Base-by-base conservation (phyloP, 768 basidiomycete genomes). In the Boletus barrowsii region DNA sequence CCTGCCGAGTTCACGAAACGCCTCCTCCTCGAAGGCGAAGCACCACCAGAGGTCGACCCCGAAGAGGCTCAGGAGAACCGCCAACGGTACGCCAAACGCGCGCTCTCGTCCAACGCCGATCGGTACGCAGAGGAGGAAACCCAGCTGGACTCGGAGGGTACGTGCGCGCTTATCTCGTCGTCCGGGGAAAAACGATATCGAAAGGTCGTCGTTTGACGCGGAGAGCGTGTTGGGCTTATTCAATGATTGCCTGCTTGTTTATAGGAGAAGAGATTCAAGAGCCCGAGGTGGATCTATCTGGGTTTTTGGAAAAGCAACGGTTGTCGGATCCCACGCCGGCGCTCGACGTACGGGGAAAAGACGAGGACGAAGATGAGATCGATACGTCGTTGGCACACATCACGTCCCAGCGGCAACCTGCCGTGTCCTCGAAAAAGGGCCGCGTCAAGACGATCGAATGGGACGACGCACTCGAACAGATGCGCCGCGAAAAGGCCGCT, bases 111-210 rank as follows among this genome's bases (percentile, higher is more conserved):
- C 5, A 92, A 93, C 64, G 83, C 76, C 0, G 88, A 90, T 75
- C 76, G 89, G 48, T 92, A 92, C 63, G 76, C 64, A 15, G 89
- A 91, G 69, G 79, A 80, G 18, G 86, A 83, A 54, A 83, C 83
- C 3, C 83, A 87, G 59, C 71, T 88, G 24, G 84, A 80, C 62
- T 84, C 86, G 2, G 87, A 90, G 67, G 88, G 89, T 86, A 11
- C 47, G 67, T 66, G 35, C 26, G 13, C 18, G 14, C 15, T 17
- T 14, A 11, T 35, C 29, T 29, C 8, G 29, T 35, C 11, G 6
- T 33, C 11, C 33, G 11, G 10, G 33, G 10, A 10, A 33, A 10
- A 13, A 3, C 32, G 3, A 11, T 33, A 11, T 4, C 33, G 33
- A 9, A 29, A 9, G 26, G 26, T 29, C 1, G 26, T 15, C 37